Evolutionary conservation across 345 rosid genomes (phyloP).

Genomic region (Sisymbrium altissimum): DNA sequence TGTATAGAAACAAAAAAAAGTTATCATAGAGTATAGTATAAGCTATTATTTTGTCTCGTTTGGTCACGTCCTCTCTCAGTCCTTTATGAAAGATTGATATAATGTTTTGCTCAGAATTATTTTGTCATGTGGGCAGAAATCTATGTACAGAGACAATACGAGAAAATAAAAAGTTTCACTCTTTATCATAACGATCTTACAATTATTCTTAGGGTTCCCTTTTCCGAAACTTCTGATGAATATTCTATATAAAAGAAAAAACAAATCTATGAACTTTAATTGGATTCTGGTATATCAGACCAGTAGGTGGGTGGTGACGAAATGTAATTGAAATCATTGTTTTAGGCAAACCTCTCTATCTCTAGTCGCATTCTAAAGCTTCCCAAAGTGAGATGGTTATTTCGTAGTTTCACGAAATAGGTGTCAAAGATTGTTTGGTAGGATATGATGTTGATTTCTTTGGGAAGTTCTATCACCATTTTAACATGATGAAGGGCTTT

Average conservation of each 20-base stretch:
- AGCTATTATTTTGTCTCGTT: neutral
- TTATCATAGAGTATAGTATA: neutral
- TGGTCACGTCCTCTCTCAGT: neutral
- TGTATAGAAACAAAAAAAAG: neutral
- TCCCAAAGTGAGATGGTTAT: neutral
- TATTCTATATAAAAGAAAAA: neutral
- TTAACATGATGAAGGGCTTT: neutral
- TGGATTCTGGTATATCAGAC: constrained; percentile 8
- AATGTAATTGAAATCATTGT: neutral
- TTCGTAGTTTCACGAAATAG: neutral
- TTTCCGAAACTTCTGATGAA: neutral
- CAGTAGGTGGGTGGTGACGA: constrained; percentile 24
- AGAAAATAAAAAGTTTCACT: neutral
- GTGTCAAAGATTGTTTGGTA: constrained; percentile 22
- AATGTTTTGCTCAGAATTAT: neutral
- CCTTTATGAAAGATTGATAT: neutral
- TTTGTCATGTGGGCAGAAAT: neutral
- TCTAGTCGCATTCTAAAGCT: constrained; percentile 7
- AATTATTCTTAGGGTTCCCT: neutral
- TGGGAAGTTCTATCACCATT: neutral
- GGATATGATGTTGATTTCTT: constrained; percentile 26
- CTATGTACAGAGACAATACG: neutral
- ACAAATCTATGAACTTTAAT: neutral
- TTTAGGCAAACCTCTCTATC: neutral
- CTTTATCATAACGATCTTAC: neutral